Conservation (phyloP, 2,329 filamentous ascomycete genomes). For the Biscogniauxia mediterranea region DNA sequence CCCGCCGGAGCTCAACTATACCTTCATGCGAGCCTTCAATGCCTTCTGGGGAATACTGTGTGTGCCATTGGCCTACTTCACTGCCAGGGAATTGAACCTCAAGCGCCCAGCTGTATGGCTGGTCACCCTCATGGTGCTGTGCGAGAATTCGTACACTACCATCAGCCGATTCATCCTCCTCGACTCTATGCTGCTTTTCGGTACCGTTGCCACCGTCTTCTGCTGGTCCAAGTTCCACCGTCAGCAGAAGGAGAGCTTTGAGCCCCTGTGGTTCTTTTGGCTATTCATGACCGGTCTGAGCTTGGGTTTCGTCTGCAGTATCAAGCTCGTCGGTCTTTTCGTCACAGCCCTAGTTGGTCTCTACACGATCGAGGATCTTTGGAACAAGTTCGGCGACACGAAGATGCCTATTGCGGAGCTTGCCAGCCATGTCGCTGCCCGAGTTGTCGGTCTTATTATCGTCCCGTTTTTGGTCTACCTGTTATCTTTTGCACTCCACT, state of each 20-base stretch:
- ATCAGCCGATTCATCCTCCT: conserved; percentile 98
- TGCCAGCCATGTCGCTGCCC: conserved; percentile 73
- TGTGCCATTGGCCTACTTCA: conserved; percentile 92
- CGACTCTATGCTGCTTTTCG: conserved; percentile 97
- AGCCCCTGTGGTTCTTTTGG: conserved; percentile 91
- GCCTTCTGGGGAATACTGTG: conserved; percentile 90
- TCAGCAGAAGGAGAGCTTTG: conserved; percentile 81
- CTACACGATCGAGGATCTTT: conserved; percentile 94
- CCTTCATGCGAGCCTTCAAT: conserved; percentile 98
- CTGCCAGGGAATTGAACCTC: conserved; percentile 86
- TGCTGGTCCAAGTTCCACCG: conserved; percentile 98
- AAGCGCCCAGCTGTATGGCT: conserved; percentile 88
- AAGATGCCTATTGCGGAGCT: conserved; percentile 73
- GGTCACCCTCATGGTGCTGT: conserved; percentile 93
- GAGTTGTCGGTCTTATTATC: conserved; percentile 83
- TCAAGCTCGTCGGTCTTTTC: conserved; percentile 97
- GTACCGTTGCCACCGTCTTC: conserved; percentile 95
- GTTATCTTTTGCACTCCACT: conserved; percentile 93
- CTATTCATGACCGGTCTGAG: conserved; percentile 89
- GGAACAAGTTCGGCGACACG: conserved; percentile 94
- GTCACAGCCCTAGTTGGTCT: conserved; percentile 91
- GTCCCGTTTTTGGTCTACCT: conserved; percentile 90
- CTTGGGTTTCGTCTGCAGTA: conserved; percentile 96
- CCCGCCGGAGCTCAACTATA: conserved; percentile 90
- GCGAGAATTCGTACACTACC: conserved; percentile 98